Evolutionary conservation across 2,329 filamentous ascomycete genomes (phyloP).

Genomic region (Fusarium coicis): DNA sequence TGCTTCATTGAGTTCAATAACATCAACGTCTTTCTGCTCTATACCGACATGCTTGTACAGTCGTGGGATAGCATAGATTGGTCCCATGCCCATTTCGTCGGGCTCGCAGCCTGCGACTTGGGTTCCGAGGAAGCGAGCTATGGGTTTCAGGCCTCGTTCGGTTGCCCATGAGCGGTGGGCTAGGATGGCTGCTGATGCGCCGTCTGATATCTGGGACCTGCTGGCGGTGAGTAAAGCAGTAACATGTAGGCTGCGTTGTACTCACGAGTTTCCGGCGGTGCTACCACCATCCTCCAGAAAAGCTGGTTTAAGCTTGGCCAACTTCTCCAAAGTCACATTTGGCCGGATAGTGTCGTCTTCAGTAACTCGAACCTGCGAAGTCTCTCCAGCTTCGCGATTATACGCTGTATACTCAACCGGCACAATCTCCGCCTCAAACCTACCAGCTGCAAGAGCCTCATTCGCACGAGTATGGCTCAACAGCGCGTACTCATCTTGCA

Average conservation of each 20-base stretch:
- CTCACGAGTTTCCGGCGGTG: slow-evolving; percentile 80
- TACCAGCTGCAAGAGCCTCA: slow-evolving; percentile 71
- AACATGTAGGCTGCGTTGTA: fast-evolving
- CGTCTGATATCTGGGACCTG: slow-evolving; percentile 82
- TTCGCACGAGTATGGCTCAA: slow-evolving; percentile 78
- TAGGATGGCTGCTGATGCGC: slow-evolving; percentile 72
- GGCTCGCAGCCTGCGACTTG: slow-evolving; percentile 85
- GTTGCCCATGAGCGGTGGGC: slow-evolving; percentile 79
- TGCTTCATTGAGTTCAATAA: slow-evolving; percentile 94
- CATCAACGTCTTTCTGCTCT: slow-evolving; percentile 72
- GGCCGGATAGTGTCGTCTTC: slow-evolving; percentile 71
- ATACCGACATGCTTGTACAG: slow-evolving; percentile 76
- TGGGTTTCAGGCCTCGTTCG: slow-evolving; percentile 75
- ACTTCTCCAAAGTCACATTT: slow-evolving; percentile 61
- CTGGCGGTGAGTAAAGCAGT: fast-evolving
- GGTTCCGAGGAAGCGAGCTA: slow-evolving; percentile 78
- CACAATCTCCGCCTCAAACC: slow-evolving; percentile 82
- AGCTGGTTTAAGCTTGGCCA: slow-evolving; percentile 83
- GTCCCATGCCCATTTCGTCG: slow-evolving; percentile 93
- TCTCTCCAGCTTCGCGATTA: slow-evolving; percentile 28
- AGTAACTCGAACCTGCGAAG: slow-evolving; percentile 71
- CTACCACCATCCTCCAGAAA: slow-evolving; percentile 78
- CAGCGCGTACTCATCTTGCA: slow-evolving; percentile 85
- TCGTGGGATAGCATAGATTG: slow-evolving; percentile 84
- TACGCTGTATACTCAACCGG: slow-evolving; percentile 60